These are phyloP conservation scores for Fraxinus quadrangulata DNA, from an alignment of 257 asterid species.

Conservation along the genomic window DNA sequence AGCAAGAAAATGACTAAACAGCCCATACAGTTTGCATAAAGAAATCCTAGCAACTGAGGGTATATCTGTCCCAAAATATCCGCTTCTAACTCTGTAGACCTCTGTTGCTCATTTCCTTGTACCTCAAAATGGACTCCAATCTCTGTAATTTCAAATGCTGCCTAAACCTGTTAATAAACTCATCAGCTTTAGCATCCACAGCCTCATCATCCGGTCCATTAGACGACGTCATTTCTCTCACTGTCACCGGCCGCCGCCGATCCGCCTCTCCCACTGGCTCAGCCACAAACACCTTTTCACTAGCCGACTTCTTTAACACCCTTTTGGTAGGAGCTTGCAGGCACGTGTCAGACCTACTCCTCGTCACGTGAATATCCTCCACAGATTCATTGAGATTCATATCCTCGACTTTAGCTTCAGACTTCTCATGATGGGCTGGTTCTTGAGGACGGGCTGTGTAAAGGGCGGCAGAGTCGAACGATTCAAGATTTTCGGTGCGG, in stretches of 20 bases:
- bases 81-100: too few species aligned
- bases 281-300: slow-evolving; percentile 28
- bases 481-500: too few species aligned
- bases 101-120: slow-evolving; percentile 34
- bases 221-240: slow-evolving; percentile 13
- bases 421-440: not conserved
- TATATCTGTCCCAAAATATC: too few species aligned
- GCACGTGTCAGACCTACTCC: slow-evolving; percentile 34
- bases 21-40: too few species aligned
- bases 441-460: slow-evolving; percentile 13
- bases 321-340: slow-evolving; percentile 2
- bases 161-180: slow-evolving; percentile 61
- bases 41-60: too few species aligned
- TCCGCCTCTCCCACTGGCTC: slow-evolving; percentile 15
- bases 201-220: slow-evolving; percentile 37
- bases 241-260: slow-evolving; percentile 45
- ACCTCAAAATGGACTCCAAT: slow-evolving; percentile 56
- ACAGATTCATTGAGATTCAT: not conserved
- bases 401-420: slow-evolving; percentile 1
- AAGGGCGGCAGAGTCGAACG: not conserved
- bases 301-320: slow-evolving; percentile 46
- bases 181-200: slow-evolving; percentile 67
- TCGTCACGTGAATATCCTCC: slow-evolving; percentile 22
- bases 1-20: too few species aligned
- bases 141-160: slow-evolving; percentile 72